Evolutionary conservation across 2,329 filamentous ascomycete genomes (phyloP).

Genomic region (Claviceps sp.): DNA sequence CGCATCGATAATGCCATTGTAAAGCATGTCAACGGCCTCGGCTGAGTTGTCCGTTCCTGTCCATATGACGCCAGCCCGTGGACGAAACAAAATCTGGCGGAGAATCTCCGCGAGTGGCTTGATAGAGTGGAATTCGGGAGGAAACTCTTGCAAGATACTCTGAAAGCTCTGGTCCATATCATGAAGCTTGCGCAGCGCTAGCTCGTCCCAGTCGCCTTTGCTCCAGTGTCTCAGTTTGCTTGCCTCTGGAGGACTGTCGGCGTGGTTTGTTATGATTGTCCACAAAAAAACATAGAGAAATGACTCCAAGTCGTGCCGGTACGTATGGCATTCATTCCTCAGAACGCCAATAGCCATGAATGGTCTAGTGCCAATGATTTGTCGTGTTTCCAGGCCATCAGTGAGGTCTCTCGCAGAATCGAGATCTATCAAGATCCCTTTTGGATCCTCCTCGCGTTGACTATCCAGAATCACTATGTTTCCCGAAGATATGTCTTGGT

Average conservation of each 20-base stretch:
- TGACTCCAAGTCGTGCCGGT: conserved; percentile 16
- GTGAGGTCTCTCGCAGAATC: conserved; percentile 8
- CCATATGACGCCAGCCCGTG: conserved; percentile 7
- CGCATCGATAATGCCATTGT: conserved; percentile 7
- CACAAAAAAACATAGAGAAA: conserved; percentile 15
- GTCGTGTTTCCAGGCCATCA: conserved; percentile 2
- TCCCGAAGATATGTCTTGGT: conserved; percentile 9
- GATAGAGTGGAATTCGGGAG: conserved; percentile 8
- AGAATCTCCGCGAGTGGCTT: conserved; percentile 10
- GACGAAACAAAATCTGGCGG: conserved; percentile 10
- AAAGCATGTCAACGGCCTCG: conserved; percentile 9
- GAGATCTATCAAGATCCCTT: conserved; percentile 11
- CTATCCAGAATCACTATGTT: conserved; percentile 10
- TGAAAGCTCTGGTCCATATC: conserved; percentile 7
- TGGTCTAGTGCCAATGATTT: conserved; percentile 7
- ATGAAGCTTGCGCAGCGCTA: conserved; percentile 4
- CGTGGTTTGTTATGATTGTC: conserved; percentile 4
- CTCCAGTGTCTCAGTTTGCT: conserved; percentile 9
- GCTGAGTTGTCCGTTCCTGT: conserved; percentile 7
- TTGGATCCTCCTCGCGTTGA: neutral
- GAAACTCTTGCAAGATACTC: conserved; percentile 9
- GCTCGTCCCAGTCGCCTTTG: conserved; percentile 5
- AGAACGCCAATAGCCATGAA: conserved; percentile 16
- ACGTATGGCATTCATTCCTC: conserved; percentile 6
- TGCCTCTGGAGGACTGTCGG: conserved; percentile 3